Base-by-base conservation (phyloP, 2,329 filamentous ascomycete species). In the Paecilomyces formosus region DNA sequence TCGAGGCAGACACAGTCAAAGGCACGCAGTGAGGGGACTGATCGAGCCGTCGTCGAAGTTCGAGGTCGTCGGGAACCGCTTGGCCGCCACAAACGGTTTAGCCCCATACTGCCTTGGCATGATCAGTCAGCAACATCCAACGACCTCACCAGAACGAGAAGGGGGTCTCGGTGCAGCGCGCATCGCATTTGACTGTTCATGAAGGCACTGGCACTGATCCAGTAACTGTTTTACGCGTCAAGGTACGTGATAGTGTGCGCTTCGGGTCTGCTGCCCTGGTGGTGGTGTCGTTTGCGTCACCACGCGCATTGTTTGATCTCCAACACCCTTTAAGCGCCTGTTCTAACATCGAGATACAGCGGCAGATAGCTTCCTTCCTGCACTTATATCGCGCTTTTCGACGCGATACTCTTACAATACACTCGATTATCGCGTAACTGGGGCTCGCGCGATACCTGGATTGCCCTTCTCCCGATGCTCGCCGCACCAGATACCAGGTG, bases 121-220 rank as follows among this genome's bases (percentile, higher is more conserved):
- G 63, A 63, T 74, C 68, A 74, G 66, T 74, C 70, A 74, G 70
- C 71, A 60, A 30, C 63, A 60, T 64, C 65, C 69, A 66, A 71
- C 71, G 70, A 74, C 71, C 69, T 68, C 67, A 66, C 66, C 61
- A 61, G 49, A 39, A 68, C 64, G 67, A 65, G 65, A 72, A 71
- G 66, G 71, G 68, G 67, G 60, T 61, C n/a, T 60, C 61, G 63
- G 62, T 62, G 68, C 63, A 66, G 64, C 65, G 62, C 63, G 62
- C 63, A 67, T 66, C 66, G 70, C 33, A 67, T 66, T 69, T 62
- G 64, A 67, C 67, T 65, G 65, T 61, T 65, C 63, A 70, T 67
- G 64, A 63, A 53, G 54, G 57, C 57, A 61, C 59, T 59, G 60
- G 62, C 58, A 57, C 60, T 60, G 50, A 55, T 62, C 61, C 54